Conservation (phyloP, 73 alveolate genomes). For the Paramecium octaurelia region DNA sequence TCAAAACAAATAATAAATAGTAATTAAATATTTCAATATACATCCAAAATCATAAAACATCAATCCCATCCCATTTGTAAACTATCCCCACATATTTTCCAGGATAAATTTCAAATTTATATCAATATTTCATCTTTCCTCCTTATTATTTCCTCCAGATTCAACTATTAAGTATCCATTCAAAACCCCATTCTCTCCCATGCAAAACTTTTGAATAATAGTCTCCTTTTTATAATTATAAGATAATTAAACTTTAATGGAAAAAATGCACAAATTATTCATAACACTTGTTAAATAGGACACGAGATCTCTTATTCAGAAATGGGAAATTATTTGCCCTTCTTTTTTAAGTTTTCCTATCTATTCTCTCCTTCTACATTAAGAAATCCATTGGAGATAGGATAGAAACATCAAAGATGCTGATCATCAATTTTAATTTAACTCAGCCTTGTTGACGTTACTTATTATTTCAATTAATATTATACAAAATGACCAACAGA, state of each 20-base stretch:
- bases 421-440: not conserved
- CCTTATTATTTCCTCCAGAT: not conserved
- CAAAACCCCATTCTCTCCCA: not conserved
- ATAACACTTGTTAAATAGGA: not conserved
- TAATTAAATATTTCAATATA: not conserved
- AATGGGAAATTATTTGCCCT: not conserved
- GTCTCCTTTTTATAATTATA: not conserved
- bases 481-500: not conserved
- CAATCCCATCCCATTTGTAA: not conserved
- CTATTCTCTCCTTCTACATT: not conserved
- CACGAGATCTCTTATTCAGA: not conserved
- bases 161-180: not conserved
- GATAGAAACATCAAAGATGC: not conserved
- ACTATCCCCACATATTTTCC: not conserved
- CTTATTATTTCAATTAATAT: not conserved
- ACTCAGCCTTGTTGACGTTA: not conserved
- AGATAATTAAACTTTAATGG: not conserved
- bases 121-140: not conserved
- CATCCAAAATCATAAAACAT: constrained; percentile 11
- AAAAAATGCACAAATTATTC: not conserved
- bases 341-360: not conserved
- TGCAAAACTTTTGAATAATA: not conserved
- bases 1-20: not conserved
- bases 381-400: constrained; percentile 22
- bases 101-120: not conserved